Evolutionary conservation across 306 rosid species (phyloP).

Genomic region (Quercus ilex): DNA sequence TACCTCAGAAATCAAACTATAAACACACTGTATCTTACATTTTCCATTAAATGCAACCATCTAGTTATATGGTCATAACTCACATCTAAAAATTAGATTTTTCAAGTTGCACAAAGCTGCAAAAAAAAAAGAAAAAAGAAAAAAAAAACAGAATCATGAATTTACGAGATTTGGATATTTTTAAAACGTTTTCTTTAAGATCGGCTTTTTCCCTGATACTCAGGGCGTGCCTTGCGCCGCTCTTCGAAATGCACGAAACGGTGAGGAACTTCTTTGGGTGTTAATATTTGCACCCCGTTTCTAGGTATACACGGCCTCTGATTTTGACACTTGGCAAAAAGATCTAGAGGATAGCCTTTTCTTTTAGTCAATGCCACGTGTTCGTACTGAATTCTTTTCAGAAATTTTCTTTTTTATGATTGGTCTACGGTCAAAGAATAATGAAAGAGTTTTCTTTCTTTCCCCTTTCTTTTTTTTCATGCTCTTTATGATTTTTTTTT

Average conservation of each 20-base stretch:
- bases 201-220: neutral
- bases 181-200: neutral
- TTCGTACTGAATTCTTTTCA: neutral
- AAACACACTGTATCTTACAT: too few species aligned
- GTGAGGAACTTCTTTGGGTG: neutral
- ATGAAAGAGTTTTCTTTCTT: neutral
- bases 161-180: neutral
- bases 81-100: too few species aligned
- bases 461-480: neutral
- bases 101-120: too few species aligned
- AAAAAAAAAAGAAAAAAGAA: too few species aligned
- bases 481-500: neutral
- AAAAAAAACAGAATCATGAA: too few species aligned
- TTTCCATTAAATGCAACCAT: too few species aligned
- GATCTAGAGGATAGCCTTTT: neutral
- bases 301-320: neutral
- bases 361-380: neutral
- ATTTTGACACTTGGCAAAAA: conserved; percentile 1
- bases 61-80: too few species aligned
- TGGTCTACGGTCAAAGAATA: neutral
- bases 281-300: neutral
- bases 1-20: too few species aligned
- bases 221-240: conserved; percentile 13
- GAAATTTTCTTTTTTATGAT: neutral
- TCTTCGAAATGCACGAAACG: neutral